Base-by-base conservation (phyloP, 495 filamentous ascomycete species). In the Haplographium delicatum region DNA sequence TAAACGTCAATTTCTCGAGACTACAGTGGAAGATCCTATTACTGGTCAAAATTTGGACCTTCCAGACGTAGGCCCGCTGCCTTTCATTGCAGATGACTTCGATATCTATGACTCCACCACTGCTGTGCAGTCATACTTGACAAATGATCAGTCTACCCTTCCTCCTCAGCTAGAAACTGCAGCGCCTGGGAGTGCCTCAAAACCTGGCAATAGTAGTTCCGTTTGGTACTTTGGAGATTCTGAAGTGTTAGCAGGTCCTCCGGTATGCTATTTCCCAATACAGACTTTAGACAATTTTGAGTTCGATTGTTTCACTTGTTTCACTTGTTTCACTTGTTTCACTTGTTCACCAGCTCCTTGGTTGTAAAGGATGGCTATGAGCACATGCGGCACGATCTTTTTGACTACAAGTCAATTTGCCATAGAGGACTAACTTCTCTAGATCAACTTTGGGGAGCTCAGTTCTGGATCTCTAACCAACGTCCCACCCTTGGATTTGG, bases 1-100 rank as follows among this genome's bases (percentile, higher is more conserved):
- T 41, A 84, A 84, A 59, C 68, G 76, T 34, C 68, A 69, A 18
- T 69, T 68, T 44, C 59, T 68, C 22, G 68, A 75, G 26, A 43
- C 60, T 3, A 53, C 50, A 35, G 13, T 35, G 35, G 47, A 52
- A 34, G 58, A 57, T n/a, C 38, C 41, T 22, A 25, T 30, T 5
- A 22, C 37, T 5, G 20, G 33, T 10, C 31, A 40, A 27, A 24
- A 22, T 31, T 20, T 25, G 8, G 20, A 43, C 23, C 22, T 27
- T 13, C 19, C 44, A 26, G 42, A 49, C 23, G 20, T 41, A 9
- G 48, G 42, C 16, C 31, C 34, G 18, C 4, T 49, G 18, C 51
- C 43, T 5, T 52, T 45, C 22, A 18, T 37, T 16, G 53, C 25
- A 1, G 38, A 47, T n/a, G 41, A 53, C 11, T 35, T 50, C 40